Evolutionary conservation across 208 protist species (phyloP).

Genomic region (Crithidia thermophila): DNA sequence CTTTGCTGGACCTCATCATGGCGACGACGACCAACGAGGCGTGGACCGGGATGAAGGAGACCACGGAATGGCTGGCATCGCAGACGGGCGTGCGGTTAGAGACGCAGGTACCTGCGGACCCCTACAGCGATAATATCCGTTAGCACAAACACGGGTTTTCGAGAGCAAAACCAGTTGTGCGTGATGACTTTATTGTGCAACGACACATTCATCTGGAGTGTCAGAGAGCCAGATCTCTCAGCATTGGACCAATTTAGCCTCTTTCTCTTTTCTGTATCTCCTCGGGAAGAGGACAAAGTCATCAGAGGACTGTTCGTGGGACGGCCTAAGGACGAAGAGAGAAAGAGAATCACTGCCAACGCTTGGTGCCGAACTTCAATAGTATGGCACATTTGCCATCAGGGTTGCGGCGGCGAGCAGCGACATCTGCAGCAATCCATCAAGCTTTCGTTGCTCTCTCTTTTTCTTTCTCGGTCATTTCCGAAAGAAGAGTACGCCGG

Average conservation of each 20-base stretch:
- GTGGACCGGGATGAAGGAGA: conserved; percentile 28
- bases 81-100: conserved; percentile 24
- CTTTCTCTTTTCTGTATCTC: too few relatives aligned
- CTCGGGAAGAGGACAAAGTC: neutral
- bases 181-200: too few relatives aligned
- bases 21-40: conserved; percentile 12
- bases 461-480: neutral
- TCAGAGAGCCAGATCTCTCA: too few relatives aligned
- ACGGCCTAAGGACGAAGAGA: too few relatives aligned
- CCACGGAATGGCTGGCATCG: conserved; percentile 29
- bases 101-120: conserved; percentile 3
- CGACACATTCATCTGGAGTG: too few relatives aligned
- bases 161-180: neutral
- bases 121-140: neutral
- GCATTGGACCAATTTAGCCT: too few relatives aligned
- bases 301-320: neutral
- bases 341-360: too few relatives aligned
- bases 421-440: too few relatives aligned
- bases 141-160: neutral
- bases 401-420: too few relatives aligned
- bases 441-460: neutral
- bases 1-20: conserved; percentile 23
- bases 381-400: too few relatives aligned
- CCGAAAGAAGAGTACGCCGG: neutral
- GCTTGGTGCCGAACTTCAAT: too few relatives aligned